These are phyloP conservation scores for Fusarium subglutinans DNA, from an alignment of 2,329 filamentous ascomycete species.

Conservation along the genomic window DNA sequence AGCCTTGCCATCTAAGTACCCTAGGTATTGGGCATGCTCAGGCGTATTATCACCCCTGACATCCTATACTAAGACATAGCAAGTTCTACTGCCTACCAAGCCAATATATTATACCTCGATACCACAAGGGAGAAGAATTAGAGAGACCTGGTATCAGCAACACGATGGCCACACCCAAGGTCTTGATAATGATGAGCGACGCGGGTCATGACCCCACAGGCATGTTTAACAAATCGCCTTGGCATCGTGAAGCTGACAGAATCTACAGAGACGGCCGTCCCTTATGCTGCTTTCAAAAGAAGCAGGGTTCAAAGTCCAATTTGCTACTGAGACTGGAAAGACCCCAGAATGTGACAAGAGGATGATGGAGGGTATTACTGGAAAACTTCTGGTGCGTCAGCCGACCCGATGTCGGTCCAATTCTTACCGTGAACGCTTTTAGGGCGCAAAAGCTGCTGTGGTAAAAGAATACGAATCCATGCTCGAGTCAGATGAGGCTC, in stretches of 20 bases:
- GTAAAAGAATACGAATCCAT: neutral
- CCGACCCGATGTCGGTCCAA: no score
- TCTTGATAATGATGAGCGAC: neutral
- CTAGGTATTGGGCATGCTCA: no score
- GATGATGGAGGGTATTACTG: neutral
- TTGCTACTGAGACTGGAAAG: neutral
- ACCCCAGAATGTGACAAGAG: neutral
- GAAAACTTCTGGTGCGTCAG: neutral
- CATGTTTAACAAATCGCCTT: no score
- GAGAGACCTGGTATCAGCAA: no score
- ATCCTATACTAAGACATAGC: no score
- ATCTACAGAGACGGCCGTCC: neutral
- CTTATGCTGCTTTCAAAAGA: neutral
- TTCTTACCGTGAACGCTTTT: neutral
- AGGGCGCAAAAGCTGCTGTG: neutral
- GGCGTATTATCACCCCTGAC: no score
- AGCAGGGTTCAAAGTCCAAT: neutral
- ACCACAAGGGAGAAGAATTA: no score
- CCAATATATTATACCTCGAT: no score
- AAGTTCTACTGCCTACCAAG: no score
- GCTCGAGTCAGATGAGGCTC: neutral
- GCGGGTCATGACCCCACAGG: neutral
- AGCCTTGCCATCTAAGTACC: no score
- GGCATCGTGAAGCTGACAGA: neutral
- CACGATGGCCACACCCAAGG: no score